These are phyloP conservation scores for Kwoniella newhampshirensis DNA, from an alignment of 768 basidiomycete genomes.

Conservation along the genomic window DNA sequence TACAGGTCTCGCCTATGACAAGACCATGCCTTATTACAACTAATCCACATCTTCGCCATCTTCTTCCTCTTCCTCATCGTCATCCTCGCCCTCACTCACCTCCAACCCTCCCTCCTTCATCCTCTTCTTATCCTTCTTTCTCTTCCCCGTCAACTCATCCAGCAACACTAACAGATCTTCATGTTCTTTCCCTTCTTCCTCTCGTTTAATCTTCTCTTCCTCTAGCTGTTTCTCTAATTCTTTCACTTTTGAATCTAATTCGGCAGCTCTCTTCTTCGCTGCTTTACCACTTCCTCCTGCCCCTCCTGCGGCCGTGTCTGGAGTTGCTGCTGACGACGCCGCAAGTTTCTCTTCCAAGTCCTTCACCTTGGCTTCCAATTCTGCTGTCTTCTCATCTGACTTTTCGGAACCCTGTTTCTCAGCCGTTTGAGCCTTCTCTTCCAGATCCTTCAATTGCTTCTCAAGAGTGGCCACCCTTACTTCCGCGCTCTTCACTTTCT, in stretches of 20 bases:
- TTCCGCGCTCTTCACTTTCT: conserved; percentile 24
- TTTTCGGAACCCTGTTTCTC: conserved; percentile 22
- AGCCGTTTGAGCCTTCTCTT: conserved; percentile 12
- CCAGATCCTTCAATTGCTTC: conserved; percentile 14
- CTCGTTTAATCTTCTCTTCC: conserved; percentile 64
- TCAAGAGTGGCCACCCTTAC: conserved; percentile 18
- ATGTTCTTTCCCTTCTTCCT: conserved; percentile 90
- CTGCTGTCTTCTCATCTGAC: conserved; percentile 6
- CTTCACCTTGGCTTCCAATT: conserved; percentile 26
- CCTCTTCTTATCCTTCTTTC: conserved; percentile 75
- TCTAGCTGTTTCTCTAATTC: conserved; percentile 55
- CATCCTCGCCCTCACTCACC: conserved; percentile 81
- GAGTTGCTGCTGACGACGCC: conserved; percentile 1
- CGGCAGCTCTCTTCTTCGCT: conserved; percentile 22
- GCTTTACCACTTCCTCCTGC: conserved; percentile 13
- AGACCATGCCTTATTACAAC: too few species aligned
- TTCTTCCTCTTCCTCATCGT: conserved; percentile 62
- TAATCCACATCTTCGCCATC: conserved; percentile 46
- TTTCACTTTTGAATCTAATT: conserved; percentile 22
- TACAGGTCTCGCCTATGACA: too few species aligned
- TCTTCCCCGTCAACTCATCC: conserved; percentile 85
- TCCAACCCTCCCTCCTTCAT: conserved; percentile 75
- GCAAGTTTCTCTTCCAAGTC: conserved; percentile 26
- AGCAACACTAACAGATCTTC: conserved; percentile 90
- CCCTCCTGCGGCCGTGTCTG: not conserved